These are phyloP conservation scores for Aurantiochytrium sp. DNA, from an alignment of 108 stramenopile genomes.

Conservation along the genomic window DNA sequence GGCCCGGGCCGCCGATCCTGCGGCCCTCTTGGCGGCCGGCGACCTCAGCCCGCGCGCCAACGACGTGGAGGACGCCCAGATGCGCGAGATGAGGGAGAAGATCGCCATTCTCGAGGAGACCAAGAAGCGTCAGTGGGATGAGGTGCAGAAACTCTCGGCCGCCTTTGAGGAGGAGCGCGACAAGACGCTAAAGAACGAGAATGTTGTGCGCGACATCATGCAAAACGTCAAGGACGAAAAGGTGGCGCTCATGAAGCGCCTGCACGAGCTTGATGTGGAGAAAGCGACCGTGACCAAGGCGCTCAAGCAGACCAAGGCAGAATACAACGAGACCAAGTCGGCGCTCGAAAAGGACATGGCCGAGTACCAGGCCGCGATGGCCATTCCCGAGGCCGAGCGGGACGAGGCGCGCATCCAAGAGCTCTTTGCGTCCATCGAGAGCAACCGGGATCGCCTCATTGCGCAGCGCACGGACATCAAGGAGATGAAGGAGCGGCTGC, in stretches of 20 bases:
- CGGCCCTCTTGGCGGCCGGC: slow-evolving; percentile 19
- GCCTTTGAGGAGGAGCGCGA: slow-evolving; percentile 56
- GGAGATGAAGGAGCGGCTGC: slow-evolving; percentile 34
- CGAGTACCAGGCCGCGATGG: slow-evolving; percentile 42
- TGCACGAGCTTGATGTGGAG: slow-evolving; percentile 45
- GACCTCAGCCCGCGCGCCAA: not conserved
- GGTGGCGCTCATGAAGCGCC: slow-evolving; percentile 51
- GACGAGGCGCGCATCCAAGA: slow-evolving; percentile 26
- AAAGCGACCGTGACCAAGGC: slow-evolving; percentile 42
- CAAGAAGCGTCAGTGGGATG: slow-evolving; percentile 55
- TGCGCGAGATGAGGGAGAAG: slow-evolving; percentile 34
- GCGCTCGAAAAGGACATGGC: slow-evolving; percentile 46
- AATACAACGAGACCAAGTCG: slow-evolving; percentile 45
- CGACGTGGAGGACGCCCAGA: not conserved
- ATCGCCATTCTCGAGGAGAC: slow-evolving; percentile 38
- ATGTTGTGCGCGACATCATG: slow-evolving; percentile 40
- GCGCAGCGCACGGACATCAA: not conserved
- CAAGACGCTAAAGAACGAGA: slow-evolving; percentile 48
- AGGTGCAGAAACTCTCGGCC: slow-evolving; percentile 46
- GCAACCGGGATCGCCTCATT: not conserved
- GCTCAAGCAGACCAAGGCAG: slow-evolving; percentile 35
- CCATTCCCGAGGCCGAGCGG: not conserved
- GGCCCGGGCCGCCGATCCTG: slow-evolving; percentile 4
- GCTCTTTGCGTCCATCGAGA: slow-evolving; percentile 2
- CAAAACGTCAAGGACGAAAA: slow-evolving; percentile 51